Percentiles rank a stretch among this genome's conserved stretches.
Conservation (phyloP, 192 early-diverging fungal species). For the Paraglomus brasilianum region DNA sequence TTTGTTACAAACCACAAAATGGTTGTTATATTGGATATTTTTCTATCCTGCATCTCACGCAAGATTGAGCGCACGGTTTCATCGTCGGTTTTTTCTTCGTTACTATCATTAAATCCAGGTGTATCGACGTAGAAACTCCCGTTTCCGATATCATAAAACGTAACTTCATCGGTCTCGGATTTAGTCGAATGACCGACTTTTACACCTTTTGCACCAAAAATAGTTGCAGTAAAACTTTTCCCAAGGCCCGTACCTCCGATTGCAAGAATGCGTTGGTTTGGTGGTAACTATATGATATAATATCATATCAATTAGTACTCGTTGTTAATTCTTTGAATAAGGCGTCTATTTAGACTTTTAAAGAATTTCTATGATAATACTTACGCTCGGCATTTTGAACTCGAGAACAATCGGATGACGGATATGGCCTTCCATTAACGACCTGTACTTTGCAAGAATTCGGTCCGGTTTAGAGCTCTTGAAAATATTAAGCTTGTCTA, state of each 20-base stretch:
- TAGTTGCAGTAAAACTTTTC: conserved; percentile 30
- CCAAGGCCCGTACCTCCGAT: conserved; percentile 5
- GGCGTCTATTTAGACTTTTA: too few species aligned
- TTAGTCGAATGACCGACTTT: conserved; percentile 9
- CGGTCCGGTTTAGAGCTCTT: neutral
- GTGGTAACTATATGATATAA: neutral
- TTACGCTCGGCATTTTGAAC: too few species aligned
- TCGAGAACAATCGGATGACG: neutral
- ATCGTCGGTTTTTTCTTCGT: conserved; percentile 17
- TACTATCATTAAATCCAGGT: conserved; percentile 25
- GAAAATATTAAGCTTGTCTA: neutral
- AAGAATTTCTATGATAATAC: too few species aligned
- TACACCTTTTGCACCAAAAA: conserved; percentile 21
- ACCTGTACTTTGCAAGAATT: conserved; percentile 11
- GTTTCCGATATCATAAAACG: conserved; percentile 5
- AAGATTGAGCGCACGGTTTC: conserved; percentile 8
- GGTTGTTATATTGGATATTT: conserved; percentile 6
- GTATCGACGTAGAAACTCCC: conserved; percentile 22
- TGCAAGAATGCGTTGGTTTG: neutral
- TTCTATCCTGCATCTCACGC: neutral
- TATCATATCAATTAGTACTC: neutral
- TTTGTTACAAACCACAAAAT: conserved; percentile 15
- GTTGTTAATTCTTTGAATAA: too few species aligned
- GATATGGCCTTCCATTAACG: neutral
- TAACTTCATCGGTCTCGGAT: conserved; percentile 6